Percentiles rank a stretch among this genome's conserved stretches.
These are phyloP conservation scores for Syzygium malaccense DNA, from an alignment of 441 rosid species.

Conservation along the genomic window DNA sequence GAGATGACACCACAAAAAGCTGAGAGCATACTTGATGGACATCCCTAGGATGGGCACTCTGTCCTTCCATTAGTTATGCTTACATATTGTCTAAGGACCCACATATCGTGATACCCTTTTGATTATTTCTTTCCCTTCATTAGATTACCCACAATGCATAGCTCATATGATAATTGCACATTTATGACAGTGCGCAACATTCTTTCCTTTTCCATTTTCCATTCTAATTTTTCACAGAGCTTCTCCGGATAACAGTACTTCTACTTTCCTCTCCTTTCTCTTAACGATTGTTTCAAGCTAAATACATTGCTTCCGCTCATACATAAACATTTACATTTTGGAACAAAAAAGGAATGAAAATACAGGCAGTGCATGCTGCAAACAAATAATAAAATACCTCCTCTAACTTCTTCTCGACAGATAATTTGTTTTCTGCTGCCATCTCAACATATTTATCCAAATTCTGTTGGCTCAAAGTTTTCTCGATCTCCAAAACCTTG, in stretches of 20 bases:
- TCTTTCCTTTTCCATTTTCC: background rate
- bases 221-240: background rate
- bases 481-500: constrained; percentile 56
- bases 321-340: background rate
- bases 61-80: background rate
- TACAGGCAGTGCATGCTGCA: background rate
- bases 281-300: background rate
- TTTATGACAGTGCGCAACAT: background rate
- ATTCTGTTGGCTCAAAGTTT: constrained; percentile 63
- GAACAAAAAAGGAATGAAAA: background rate
- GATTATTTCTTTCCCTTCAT: background rate
- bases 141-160: background rate
- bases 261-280: background rate
- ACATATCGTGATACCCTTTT: background rate
- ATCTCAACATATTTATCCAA: constrained; percentile 44
- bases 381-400: constrained; percentile 45
- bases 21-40: background rate
- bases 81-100: background rate
- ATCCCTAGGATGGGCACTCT: background rate
- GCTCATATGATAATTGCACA: background rate
- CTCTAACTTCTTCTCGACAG: constrained; percentile 52
- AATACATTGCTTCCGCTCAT: background rate
- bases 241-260: background rate
- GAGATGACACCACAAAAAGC: background rate
- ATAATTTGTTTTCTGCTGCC: constrained; percentile 51